Base-by-base conservation (phyloP, 768 basidiomycete species). In the Trametes coccinea region DNA sequence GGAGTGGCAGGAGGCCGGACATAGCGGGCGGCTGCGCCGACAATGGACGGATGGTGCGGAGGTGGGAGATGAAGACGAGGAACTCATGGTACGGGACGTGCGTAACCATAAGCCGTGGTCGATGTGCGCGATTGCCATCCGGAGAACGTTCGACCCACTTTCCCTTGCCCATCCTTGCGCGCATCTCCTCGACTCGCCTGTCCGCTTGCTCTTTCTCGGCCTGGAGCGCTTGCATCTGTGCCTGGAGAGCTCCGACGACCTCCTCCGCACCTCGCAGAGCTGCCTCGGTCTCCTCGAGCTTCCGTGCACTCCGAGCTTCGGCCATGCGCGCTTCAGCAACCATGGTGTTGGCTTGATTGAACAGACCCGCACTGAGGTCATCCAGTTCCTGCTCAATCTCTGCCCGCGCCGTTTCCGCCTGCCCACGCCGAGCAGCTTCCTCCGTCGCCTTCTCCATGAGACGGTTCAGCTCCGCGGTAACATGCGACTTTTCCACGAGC, bases 391-490 rank as follows among this genome's bases (percentile, higher is more conserved):
- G 86, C 78, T 99, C 96, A 53, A 99, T 96, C 64, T 85, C 86
- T 0, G 72, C 78, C 37, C 88, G 84, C 4, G 93, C 94, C 52
- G 79, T 85, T 74, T 96, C 95, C 1, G 95, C 95, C 73, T 93
- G 88, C 11, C 94, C 95, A 13, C 96, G 84, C 66, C 89, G 85
- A 1, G 92, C 87, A 13, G 95, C 94, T 76, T 97, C 96, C 69
- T 96, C 93, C 17, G 93, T 92, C n/a, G 95, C 89, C 64, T 88
- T 90, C 68, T 95, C 92, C 87, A 98, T 98, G 61, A 99, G 78
- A 33, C 95, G 84, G 66, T 87, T 95, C 60, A 99, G 87, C 77
- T 99, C 96, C 2, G 87, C 73, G 8, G 92, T 94, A 56, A 98
- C 95, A 74, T 95, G 89, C 22, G 85, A 79, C 71, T 91, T 90